Base-by-base conservation (phyloP, 2,329 filamentous ascomycete genomes). In the Trichophyton verrucosum region DNA sequence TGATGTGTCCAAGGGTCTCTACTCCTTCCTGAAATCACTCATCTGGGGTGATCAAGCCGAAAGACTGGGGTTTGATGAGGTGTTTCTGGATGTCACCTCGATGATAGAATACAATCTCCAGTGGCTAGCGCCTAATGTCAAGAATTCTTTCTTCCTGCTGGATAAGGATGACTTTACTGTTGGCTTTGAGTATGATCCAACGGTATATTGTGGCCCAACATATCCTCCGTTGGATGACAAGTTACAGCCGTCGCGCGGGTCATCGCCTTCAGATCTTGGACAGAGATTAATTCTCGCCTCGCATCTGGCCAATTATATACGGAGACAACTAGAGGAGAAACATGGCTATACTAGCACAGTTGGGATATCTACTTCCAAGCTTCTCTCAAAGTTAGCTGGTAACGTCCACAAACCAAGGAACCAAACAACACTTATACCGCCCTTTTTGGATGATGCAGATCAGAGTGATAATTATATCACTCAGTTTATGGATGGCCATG, bases 301-400 rank as follows among this genome's bases (percentile, higher is more conserved):
- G 9, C 90, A 96, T 73, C 76, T 97, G 36, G 90, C 90, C 3
- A 78, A 82, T 33, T 80, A 92, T 69, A 73, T 97, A 27, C 85
- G 92, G 11, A 76, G 80, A 61, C 82, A 83, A 68, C 77, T 97
- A 9, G 88, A 95, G 68, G 78, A 85, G 53, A 80, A 89, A 53
- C 86, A 85, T 68, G 89, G 90, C 1, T 96, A 92, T 73, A 96
- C 91, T 0, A 87, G 87, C 30, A 92, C 91, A 0, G 91, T 89
- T 47, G 92, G 92, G 3, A 84, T 97, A 22, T 87, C 91, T 1
- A 95, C 89, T 0, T 92, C 87, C 68, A 97, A 97, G 73, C 74
- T 92, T 3, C 78, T 96, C 9, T 85, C 88, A 62, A 97, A 97
- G 73, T 80, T 97, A 13, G 88, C 85, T 8, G 92, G 92, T 11